Evolutionary conservation across 1,284 basidiomycete genomes (phyloP).

Genomic region (Apiotrichum porosum): DNA sequence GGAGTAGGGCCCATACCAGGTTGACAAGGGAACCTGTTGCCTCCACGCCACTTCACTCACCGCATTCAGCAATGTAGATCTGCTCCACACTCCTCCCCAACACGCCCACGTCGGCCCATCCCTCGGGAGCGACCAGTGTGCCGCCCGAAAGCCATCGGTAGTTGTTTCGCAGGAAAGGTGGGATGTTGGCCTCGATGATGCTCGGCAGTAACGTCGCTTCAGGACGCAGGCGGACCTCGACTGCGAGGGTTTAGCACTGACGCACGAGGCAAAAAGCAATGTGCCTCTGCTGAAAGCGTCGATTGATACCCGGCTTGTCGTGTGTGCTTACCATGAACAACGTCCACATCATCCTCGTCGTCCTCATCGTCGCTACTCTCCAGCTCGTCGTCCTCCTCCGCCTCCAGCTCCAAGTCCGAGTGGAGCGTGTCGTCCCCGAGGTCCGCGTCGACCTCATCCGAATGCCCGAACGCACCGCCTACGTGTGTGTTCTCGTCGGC

Average conservation of each 20-base stretch:
- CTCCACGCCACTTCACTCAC: constrained; percentile 37
- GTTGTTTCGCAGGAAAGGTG: constrained; percentile 1
- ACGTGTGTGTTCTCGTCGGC: background rate
- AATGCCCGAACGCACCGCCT: too few relatives aligned
- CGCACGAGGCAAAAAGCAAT: background rate
- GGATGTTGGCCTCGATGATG: constrained; percentile 2
- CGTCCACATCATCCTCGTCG: background rate
- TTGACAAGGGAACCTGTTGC: too few relatives aligned
- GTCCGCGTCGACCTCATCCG: too few relatives aligned
- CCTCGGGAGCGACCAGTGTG: constrained; percentile 9
- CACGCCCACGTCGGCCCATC: constrained; percentile 55
- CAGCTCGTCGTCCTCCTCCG: background rate
- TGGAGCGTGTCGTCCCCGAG: too few relatives aligned
- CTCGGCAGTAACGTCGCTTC: background rate
- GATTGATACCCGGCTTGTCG: too few relatives aligned
- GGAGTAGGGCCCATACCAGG: too few relatives aligned
- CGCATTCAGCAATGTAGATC: constrained; percentile 65
- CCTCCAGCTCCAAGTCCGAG: background rate
- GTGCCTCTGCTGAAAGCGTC: too few relatives aligned
- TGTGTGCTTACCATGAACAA: constrained; percentile 28
- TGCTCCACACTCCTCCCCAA: constrained; percentile 69
- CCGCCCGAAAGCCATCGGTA: background rate
- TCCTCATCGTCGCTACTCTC: constrained; percentile 6
- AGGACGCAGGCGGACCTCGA: constrained; percentile 63
- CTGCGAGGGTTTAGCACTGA: constrained; percentile 48